Conservation (phyloP, 2,329 filamentous ascomycete genomes). For the Neonectria magnoliae region DNA sequence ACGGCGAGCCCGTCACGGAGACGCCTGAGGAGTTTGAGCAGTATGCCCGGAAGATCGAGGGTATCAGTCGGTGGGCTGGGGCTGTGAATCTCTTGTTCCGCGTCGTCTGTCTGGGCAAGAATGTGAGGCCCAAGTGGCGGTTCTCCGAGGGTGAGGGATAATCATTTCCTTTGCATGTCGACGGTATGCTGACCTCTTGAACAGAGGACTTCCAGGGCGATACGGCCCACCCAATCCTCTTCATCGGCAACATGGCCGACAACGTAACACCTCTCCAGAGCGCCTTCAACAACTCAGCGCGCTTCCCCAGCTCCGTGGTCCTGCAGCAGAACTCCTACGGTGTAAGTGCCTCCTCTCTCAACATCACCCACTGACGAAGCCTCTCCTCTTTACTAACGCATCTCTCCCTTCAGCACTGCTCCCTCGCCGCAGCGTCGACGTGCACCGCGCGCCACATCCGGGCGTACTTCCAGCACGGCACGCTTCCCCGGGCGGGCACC, state of each 20-base stretch:
- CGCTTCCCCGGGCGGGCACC: constrained; percentile 55
- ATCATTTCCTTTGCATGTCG: no score
- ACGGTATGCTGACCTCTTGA: constrained; percentile 10
- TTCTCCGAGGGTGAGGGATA: constrained; percentile 46
- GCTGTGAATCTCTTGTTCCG: constrained; percentile 55
- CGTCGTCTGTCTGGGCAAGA: constrained; percentile 52
- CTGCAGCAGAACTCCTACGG: constrained; percentile 62
- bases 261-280: constrained; percentile 60
- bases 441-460: constrained; percentile 56
- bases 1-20: constrained; percentile 46
- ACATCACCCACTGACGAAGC: not conserved
- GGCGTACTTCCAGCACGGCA: constrained; percentile 58
- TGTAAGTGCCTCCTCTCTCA: constrained; percentile 46
- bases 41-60: constrained; percentile 47
- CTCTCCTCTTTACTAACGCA: not conserved
- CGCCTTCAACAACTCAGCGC: constrained; percentile 55
- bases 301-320: constrained; percentile 57
- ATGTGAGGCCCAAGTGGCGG: constrained; percentile 51
- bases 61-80: constrained; percentile 55
- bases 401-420: constrained; percentile 56
- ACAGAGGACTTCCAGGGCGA: constrained; percentile 45
- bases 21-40: constrained; percentile 48
- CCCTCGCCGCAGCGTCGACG: constrained; percentile 54
- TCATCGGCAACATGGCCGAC: constrained; percentile 56
- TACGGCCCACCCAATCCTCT: constrained; percentile 57